Percentiles rank a stretch among this genome's conserved stretches.
phyloP scores from a whole-genome alignment of 2,329 filamentous ascomycete species.

The Pseudogymnoascus sp. region DNA sequence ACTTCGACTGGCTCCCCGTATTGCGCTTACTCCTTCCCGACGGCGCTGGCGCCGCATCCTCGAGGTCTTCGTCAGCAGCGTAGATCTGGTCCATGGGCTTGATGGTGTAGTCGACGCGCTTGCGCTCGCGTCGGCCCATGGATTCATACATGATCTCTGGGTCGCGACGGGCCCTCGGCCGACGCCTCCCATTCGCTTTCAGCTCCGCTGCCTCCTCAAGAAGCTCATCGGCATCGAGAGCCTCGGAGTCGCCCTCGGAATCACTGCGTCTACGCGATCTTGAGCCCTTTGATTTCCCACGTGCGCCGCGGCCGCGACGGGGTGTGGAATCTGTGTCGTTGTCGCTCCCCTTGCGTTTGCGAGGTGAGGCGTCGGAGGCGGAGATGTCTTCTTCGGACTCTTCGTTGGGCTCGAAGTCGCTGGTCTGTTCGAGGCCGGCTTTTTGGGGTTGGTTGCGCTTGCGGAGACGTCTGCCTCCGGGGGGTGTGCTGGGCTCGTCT shows the following conservation, averaged over 20 bases:
- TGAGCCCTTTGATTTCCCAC: slow-evolving; percentile 36
- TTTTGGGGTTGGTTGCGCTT: slow-evolving; percentile 16
- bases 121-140: slow-evolving; percentile 47
- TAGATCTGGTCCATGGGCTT: slow-evolving; percentile 63
- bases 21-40: slow-evolving; percentile 43
- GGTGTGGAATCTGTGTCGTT: slow-evolving; percentile 42
- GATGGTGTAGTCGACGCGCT: slow-evolving; percentile 79
- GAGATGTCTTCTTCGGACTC: slow-evolving; percentile 43
- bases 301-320: slow-evolving; percentile 39
- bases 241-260: slow-evolving; percentile 47
- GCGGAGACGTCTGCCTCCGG: slow-evolving; percentile 4
- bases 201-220: slow-evolving; percentile 59
- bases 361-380: slow-evolving; percentile 28
- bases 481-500: slow-evolving; percentile 36
- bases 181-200: slow-evolving; percentile 36
- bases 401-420: slow-evolving; percentile 28
- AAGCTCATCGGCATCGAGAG: slow-evolving; percentile 55
- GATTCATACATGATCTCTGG: slow-evolving; percentile 52
- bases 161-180: slow-evolving; percentile 41
- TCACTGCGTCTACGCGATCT: slow-evolving; percentile 40
- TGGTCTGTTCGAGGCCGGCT: slow-evolving; percentile 22
- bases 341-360: slow-evolving; percentile 30
- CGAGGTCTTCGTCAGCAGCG: slow-evolving; percentile 68
- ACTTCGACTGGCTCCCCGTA: slow-evolving; percentile 33
- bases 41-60: slow-evolving; percentile 58